phyloP scores from a whole-genome alignment of 2,329 filamentous ascomycete genomes.

The Sarocladiaceae sp. region DNA sequence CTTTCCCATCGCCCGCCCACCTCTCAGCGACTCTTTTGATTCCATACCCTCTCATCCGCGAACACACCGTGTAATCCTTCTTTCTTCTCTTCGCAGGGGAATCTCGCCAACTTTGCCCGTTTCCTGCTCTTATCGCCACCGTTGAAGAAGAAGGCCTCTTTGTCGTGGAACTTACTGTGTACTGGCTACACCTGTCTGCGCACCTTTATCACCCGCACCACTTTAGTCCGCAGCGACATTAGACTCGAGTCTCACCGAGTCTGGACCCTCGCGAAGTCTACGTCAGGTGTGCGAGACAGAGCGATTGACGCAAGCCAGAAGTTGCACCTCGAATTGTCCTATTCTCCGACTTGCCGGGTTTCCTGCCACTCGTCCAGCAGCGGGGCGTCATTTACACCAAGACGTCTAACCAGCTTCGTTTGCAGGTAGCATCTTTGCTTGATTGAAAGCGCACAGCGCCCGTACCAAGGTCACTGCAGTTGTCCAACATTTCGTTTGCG shows the following conservation, averaged over 20 bases:
- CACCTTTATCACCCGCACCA: not conserved
- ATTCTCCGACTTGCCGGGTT: not conserved
- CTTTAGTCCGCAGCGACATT: conserved; percentile 4
- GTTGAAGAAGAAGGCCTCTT: no score
- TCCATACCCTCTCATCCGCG: not conserved
- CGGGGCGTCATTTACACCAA: not conserved
- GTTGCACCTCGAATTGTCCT: not conserved
- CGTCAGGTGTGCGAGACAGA: not conserved
- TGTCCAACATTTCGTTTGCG: not conserved
- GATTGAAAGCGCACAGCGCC: not conserved
- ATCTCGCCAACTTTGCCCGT: no score
- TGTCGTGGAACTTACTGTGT: no score
- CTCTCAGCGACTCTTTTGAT: not conserved
- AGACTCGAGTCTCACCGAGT: conserved; percentile 6
- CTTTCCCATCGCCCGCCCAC: conserved; percentile 5
- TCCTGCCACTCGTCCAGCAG: not conserved
- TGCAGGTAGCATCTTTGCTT: not conserved
- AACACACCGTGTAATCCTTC: not conserved
- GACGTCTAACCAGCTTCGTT: not conserved
- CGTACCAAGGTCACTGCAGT: not conserved
- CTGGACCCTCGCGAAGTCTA: conserved; percentile 2
- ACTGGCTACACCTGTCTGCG: no score
- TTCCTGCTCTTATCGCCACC: no score
- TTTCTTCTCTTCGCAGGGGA: not conserved
- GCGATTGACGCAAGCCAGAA: not conserved